phyloP scores from a whole-genome alignment of 345 rosid species.

The Pseudoturritis turrita region DNA sequence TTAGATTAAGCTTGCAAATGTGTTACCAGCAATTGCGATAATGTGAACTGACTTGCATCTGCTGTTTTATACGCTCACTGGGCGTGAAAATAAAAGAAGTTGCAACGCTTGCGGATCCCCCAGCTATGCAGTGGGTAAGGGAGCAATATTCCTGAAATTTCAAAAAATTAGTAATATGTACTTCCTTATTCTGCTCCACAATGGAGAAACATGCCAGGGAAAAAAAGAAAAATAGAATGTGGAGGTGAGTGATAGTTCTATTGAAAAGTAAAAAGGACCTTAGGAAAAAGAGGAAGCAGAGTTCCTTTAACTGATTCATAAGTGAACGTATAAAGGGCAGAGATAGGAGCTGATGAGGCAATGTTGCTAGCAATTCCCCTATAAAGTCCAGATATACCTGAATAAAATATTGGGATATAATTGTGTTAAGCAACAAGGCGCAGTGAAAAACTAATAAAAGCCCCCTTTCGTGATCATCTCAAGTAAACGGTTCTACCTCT shows the following conservation, averaged over 20 bases:
- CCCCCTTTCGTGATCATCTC: background rate
- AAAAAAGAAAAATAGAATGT: background rate
- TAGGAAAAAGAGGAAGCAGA: slow-evolving; percentile 71
- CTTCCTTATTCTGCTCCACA: background rate
- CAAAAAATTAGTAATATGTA: background rate
- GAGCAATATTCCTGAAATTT: slow-evolving; percentile 66
- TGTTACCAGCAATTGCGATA: slow-evolving; percentile 79
- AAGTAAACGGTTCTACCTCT: slow-evolving; percentile 48
- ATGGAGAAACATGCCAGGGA: background rate
- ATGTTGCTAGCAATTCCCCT: slow-evolving; percentile 81
- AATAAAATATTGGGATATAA: slow-evolving; percentile 3
- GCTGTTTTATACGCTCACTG: slow-evolving; percentile 90
- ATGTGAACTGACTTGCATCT: slow-evolving; percentile 90
- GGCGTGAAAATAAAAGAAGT: slow-evolving; percentile 91
- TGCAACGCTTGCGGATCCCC: slow-evolving; percentile 89
- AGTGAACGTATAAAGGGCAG: slow-evolving; percentile 83
- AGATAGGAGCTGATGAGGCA: slow-evolving; percentile 90
- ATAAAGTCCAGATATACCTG: slow-evolving; percentile 80
- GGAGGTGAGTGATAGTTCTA: background rate
- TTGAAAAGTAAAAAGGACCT: slow-evolving; percentile 40
- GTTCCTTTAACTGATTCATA: slow-evolving; percentile 84
- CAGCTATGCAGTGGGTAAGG: slow-evolving; percentile 78
- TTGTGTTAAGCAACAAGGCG: background rate
- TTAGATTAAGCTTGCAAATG: slow-evolving; percentile 9
- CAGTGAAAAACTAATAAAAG: background rate